phyloP scores from a whole-genome alignment of 2,329 filamentous ascomycete species.

The Trichoderma sp. region DNA sequence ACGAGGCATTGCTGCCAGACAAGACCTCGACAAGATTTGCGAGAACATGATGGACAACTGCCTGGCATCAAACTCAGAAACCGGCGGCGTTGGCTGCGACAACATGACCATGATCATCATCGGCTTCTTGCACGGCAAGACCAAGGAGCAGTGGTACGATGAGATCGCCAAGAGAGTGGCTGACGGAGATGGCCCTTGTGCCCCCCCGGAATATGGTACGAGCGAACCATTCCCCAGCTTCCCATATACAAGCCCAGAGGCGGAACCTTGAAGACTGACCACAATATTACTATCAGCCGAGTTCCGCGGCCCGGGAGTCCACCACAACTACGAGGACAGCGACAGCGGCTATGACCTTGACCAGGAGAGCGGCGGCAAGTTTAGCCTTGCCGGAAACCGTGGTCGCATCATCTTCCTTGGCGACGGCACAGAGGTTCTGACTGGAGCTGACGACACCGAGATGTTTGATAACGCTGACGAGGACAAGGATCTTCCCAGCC shows the following conservation, averaged over 20 bases:
- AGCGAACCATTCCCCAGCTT: constrained; percentile 46
- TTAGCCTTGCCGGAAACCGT: constrained; percentile 70
- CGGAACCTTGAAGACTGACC: constrained; percentile 33
- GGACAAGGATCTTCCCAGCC: constrained; percentile 82
- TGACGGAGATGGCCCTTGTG: constrained; percentile 95
- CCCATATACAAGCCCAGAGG: constrained; percentile 27
- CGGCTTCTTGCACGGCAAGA: constrained; percentile 86
- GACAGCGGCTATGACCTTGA: constrained; percentile 78
- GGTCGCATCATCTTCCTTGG: constrained; percentile 93
- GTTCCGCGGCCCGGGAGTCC: constrained; percentile 80
- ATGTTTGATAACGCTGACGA: constrained; percentile 90
- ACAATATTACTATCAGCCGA: constrained; percentile 61
- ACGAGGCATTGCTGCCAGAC: constrained; percentile 93
- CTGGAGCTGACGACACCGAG: constrained; percentile 85
- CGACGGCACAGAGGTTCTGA: constrained; percentile 90
- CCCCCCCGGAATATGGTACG: constrained; percentile 99
- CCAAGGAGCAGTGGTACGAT: constrained; percentile 98
- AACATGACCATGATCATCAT: constrained; percentile 99
- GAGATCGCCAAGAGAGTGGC: constrained; percentile 91
- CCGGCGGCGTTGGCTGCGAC: constrained; percentile 95
- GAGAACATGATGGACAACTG: constrained; percentile 99
- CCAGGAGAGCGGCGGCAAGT: constrained; percentile 66
- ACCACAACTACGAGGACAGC: constrained; percentile 82
- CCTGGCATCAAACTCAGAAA: constrained; percentile 95
- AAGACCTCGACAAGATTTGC: constrained; percentile 91